phyloP scores from a whole-genome alignment of 257 asterid genomes.

The Rehmannia glutinosa region DNA sequence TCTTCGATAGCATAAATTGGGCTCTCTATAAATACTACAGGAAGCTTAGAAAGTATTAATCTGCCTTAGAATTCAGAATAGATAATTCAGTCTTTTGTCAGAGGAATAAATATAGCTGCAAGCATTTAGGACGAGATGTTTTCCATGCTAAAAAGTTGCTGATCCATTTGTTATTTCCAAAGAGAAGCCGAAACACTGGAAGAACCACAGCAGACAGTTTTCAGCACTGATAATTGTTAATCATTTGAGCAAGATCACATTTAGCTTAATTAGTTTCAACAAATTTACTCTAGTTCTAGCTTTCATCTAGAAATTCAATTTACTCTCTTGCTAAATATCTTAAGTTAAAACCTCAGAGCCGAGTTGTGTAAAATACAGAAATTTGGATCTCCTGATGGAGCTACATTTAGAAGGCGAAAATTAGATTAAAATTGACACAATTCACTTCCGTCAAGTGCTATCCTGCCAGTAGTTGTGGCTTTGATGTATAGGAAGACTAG shows the following conservation, averaged over 20 bases:
- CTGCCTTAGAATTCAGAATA: neutral
- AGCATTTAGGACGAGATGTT: constrained; percentile 1
- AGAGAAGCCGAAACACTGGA: no score
- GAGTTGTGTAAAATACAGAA: no score
- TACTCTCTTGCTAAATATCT: neutral
- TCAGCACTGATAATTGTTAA: neutral
- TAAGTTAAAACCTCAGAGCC: no score
- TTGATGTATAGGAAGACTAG: neutral
- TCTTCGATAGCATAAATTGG: neutral
- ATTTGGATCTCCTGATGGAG: no score
- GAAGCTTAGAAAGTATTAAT: neutral
- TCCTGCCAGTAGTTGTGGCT: no score
- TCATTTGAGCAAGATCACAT: neutral
- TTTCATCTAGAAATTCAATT: neutral
- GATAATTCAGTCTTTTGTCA: neutral
- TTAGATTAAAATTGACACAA: no score
- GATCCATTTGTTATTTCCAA: neutral
- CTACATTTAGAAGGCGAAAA: no score
- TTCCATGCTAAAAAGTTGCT: neutral
- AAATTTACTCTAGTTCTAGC: neutral
- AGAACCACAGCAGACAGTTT: neutral
- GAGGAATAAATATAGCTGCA: neutral
- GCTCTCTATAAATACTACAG: neutral
- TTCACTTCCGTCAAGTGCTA: no score
- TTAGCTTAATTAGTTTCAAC: neutral